Conservation (phyloP, 495 filamentous ascomycete species). For the Cercophora newfieldiana region DNA sequence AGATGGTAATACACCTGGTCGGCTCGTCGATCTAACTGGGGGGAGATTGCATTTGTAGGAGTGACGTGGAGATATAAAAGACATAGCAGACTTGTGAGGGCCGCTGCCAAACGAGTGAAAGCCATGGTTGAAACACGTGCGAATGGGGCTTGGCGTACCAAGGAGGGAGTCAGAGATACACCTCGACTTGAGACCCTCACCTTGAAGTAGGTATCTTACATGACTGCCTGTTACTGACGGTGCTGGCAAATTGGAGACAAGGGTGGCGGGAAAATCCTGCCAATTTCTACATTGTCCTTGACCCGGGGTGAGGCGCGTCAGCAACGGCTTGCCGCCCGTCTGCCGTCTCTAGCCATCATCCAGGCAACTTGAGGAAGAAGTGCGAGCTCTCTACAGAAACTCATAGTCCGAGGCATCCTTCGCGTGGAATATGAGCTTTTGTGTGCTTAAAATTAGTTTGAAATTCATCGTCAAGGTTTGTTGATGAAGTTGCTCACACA, state of each 20-base stretch:
- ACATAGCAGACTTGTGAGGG: neutral
- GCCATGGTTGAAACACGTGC: neutral
- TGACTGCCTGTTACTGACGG: neutral
- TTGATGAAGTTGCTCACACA: no score
- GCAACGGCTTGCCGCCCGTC: no score
- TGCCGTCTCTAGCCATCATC: no score
- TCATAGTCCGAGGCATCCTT: no score
- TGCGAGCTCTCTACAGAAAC: no score
- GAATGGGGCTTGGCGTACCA: no score
- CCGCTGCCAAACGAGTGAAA: neutral
- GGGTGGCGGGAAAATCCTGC: neutral
- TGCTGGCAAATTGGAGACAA: neutral
- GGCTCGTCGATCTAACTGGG: neutral
- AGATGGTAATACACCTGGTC: neutral
- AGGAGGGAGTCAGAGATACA: no score
- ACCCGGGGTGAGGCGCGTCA: neutral
- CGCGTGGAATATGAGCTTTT: no score
- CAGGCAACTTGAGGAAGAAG: no score
- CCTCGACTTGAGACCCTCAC: no score
- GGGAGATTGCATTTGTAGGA: neutral
- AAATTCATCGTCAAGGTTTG: no score
- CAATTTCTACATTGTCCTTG: neutral
- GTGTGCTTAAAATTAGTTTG: no score
- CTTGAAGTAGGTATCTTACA: neutral
- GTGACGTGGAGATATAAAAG: neutral